Evolutionary conservation across 148 eudicot species (phyloP), one percentile per base, ranked within the genome.

Genomic region (Polygonum aviculare): DNA sequence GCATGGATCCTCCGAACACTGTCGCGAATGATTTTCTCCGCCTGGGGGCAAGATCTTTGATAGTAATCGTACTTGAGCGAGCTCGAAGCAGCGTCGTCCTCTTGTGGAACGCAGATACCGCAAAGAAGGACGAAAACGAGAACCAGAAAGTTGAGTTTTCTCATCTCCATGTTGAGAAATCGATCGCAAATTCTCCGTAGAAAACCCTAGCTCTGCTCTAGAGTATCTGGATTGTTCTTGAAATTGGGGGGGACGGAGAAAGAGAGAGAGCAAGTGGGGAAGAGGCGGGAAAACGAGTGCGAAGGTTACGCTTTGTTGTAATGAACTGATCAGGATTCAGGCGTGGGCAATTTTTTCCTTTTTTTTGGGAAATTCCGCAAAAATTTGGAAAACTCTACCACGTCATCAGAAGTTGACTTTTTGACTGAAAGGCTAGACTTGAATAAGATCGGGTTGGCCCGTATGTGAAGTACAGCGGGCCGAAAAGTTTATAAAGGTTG

Each of bases 11-110:
- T 69, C n/a, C 75, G 84, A 80, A 86, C 69, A 33, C 77, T 71
- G 26, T 78, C 75, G 44, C 89, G 85, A 54, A 89, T 75, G 50
- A 87, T 77, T 48, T 74, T 65, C 84, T 87, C 86, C 5, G 91
- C 88, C 4, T 62, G 36, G 1, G 93, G 93, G 48, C 93, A 90
- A 3, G 87, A 77, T 4, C 82, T 79, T 0, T 78, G 73, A 75
- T 90, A 90, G 81, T 74, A 87, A 77, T 90, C 89, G 65, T 75
- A 75, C 48, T 75, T 35, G 22, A 75, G 77, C 67, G 67, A 75
- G 15, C 48, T 36, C 19, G 10, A 51, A 49, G 39, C n/a, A 14
- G 3, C 18, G 49, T 33, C 75, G 11, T 73, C 55, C 15, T 8
- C 40, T 54, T 36, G 0, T 7, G 45, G 35, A 40, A 55, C 59